phyloP scores from a whole-genome alignment of 768 basidiomycete species.

The Astraeus odoratus region DNA sequence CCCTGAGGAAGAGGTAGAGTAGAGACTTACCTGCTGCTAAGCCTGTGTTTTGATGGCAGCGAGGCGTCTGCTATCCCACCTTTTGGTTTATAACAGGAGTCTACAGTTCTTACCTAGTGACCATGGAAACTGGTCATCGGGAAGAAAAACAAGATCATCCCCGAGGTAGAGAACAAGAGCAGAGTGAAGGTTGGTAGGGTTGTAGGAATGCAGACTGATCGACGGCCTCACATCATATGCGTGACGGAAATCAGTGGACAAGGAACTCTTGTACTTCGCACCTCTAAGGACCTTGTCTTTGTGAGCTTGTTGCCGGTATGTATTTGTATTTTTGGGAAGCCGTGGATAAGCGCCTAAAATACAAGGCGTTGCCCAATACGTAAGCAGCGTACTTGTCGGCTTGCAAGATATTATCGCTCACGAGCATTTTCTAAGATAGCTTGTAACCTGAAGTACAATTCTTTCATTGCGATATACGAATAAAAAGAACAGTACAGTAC shows the following conservation, averaged over 20 bases:
- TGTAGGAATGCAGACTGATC: neutral
- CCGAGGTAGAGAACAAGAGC: neutral
- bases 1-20: neutral
- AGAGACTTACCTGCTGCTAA: slow-evolving; percentile 22
- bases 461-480: neutral
- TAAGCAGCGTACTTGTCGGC: neutral
- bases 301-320: neutral
- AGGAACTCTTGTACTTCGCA: slow-evolving; percentile 19
- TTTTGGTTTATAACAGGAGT: slow-evolving; percentile 19
- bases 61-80: slow-evolving; percentile 4
- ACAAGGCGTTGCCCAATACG: neutral
- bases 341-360: neutral
- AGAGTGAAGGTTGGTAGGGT: neutral
- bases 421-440: neutral
- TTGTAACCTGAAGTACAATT: neutral
- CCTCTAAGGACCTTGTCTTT: neutral
- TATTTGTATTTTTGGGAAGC: neutral
- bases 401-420: neutral
- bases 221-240: neutral
- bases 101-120: slow-evolving; percentile 6
- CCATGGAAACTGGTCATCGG: neutral
- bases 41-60: slow-evolving; percentile 19
- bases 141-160: neutral
- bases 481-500: slow-evolving; percentile 1
- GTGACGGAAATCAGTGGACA: slow-evolving; percentile 9